Evolutionary conservation across 805 yeast species (phyloP), one percentile per base, ranked within the genome.

Genomic region (Candida vaughaniae): DNA sequence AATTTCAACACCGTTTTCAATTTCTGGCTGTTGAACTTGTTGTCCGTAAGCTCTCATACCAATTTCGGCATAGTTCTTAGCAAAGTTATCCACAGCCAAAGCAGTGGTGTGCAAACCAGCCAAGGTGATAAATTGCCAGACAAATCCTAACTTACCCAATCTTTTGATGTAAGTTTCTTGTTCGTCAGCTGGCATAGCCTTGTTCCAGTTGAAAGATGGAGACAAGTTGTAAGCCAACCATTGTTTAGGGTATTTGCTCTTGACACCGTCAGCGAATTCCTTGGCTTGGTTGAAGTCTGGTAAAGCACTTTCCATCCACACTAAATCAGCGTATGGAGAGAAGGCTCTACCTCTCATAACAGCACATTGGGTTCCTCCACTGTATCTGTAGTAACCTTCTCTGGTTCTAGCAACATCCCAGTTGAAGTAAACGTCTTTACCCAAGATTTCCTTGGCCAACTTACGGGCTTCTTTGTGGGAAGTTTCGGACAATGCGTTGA

Each of bases 101-200:
- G 96, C 98, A 39, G 91, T 89, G 40, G 96, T 88, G 66, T 91
- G 98, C 58, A 91, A 78, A 57, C 98, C 98, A 14, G 97, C 98
- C 56, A 91, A 77, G 5, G 98, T 91, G 66, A 91, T 91, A 67
- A 91, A 91, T 68, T 91, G 97, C 97, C 98, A 91, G 47, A 86
- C 88, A 71, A 82, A 91, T 44, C 98, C 98, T 51, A 90, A 77
- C 64, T 83, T 74, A 46, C 83, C 95, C 44, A 91, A 78, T 62
- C 95, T 80, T 60, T 77, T 66, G 63, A 91, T 91, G 66, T 88
- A 91, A 32, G 96, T 85, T 62, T 82, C 85, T 71, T 90, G 96
- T 56, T 91, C 96, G 33, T 75, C 74, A 17, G 83, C 69, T 36
- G 83, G 69, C 96, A 91, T 87, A 38, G 97, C 96, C 47, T 80